Conservation (phyloP, 768 basidiomycete genomes). For the Boletus subcaerulescens region DNA sequence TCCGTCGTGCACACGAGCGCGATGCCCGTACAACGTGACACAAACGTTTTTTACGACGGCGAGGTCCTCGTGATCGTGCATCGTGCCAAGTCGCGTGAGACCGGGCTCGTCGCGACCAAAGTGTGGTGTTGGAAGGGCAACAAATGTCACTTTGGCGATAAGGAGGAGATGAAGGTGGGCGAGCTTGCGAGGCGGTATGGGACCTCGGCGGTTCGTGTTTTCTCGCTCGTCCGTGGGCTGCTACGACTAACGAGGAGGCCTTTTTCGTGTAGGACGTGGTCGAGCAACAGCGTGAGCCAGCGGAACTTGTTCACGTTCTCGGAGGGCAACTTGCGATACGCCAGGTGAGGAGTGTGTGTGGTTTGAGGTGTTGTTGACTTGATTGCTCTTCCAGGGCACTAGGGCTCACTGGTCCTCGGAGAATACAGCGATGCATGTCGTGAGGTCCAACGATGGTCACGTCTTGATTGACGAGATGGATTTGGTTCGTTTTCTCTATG, state of each 20-base stretch:
- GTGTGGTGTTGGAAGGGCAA: conserved; percentile 80
- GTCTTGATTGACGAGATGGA: conserved; percentile 72
- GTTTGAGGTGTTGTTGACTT: neutral
- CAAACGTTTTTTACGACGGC: conserved; percentile 66
- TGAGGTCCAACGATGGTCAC: conserved; percentile 49
- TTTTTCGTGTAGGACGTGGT: conserved; percentile 34
- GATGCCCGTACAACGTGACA: conserved; percentile 42
- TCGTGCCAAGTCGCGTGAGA: conserved; percentile 62
- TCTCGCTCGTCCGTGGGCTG: neutral
- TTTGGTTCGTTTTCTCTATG: conserved; percentile 41
- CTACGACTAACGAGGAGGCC: too few relatives aligned
- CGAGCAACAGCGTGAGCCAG: conserved; percentile 61
- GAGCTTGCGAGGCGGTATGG: conserved; percentile 76
- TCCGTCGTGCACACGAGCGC: conserved; percentile 51
- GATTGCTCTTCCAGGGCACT: conserved; percentile 47
- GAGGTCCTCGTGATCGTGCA: conserved; percentile 70
- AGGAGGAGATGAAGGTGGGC: conserved; percentile 62
- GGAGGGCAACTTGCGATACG: conserved; percentile 73
- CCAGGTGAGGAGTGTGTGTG: conserved; percentile 47
- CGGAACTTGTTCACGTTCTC: conserved; percentile 57
- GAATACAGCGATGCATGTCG: conserved; percentile 79
- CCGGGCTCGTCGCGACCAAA: conserved; percentile 61
- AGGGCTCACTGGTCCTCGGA: conserved; percentile 74
- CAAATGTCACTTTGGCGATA: conserved; percentile 48
- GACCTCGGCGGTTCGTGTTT: conserved; percentile 51